Evolutionary conservation across 768 basidiomycete species (phyloP).

Genomic region (Calocybe gangraenosa): DNA sequence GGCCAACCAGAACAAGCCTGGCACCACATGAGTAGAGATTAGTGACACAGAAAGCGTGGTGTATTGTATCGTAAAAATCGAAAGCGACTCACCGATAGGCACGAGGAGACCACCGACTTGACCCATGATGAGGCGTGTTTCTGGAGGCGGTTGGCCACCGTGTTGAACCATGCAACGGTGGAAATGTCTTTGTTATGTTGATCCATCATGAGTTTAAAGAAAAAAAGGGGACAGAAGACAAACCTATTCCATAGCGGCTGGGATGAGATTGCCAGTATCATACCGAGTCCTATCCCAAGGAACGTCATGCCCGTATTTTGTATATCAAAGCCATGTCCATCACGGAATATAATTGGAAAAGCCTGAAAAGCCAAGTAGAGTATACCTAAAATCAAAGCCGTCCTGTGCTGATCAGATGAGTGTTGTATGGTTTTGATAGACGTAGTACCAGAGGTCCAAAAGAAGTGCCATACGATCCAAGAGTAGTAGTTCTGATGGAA

Average conservation of each 20-base stretch:
- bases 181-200: conserved; percentile 27
- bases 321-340: conserved; percentile 42
- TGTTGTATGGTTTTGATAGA: neutral
- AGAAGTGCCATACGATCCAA: conserved; percentile 76
- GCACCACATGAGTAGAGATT: conserved; percentile 20
- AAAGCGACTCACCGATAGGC: conserved; percentile 51
- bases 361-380: conserved; percentile 65
- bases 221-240: conserved; percentile 15
- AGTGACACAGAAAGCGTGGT: conserved; percentile 38
- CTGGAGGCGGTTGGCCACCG: conserved; percentile 54
- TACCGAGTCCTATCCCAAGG: conserved; percentile 58
- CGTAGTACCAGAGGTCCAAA: conserved; percentile 62
- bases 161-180: conserved; percentile 31
- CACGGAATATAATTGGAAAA: conserved; percentile 50
- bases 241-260: conserved; percentile 58
- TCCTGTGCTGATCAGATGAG: conserved; percentile 35
- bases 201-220: neutral
- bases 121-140: conserved; percentile 62
- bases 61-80: too few species aligned
- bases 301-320: conserved; percentile 55
- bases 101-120: conserved; percentile 64
- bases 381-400: conserved; percentile 52
- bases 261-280: conserved; percentile 43
- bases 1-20: conserved; percentile 60
- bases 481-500: conserved; percentile 47